Base-by-base conservation (phyloP, 306 rosid genomes). In the Ziziphus jujuba region DNA sequence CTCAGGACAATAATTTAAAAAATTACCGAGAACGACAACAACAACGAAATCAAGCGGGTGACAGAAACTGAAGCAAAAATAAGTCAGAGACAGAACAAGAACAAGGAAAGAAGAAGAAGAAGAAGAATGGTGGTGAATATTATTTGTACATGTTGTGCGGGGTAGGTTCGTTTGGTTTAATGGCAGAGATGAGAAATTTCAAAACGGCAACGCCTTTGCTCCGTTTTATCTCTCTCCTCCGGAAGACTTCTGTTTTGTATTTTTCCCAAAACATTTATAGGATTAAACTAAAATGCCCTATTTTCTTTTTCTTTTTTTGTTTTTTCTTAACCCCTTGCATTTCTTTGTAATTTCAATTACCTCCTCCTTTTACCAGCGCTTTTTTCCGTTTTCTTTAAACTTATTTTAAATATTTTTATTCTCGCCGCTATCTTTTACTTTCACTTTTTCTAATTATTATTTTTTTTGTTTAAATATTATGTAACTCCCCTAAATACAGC, bases 121-220 rank as follows among this genome's bases (percentile, higher is more conserved):
- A 3, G 21, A 50, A 16, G 69, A 50, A 23, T 63, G 56, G 51
- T 55, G 45, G 36, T 21, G 17, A 69, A 58, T 58, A 64, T 56
- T 9, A 28, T 45, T 49, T 15, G n/a, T 20, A 34, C 20, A n/a
- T 31, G 51, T 53, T 40, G 54, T 75, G 34, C 52, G 55, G 34
- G 34, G 59, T n/a, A 20, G 50, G 22, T 24, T 17, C 0, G 5
- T 45, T n/a, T 13, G n/a, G 3, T 55, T 13, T 45, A 20, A 36
- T 12, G 10, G 51, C 38, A 23, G 12, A 22, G 11, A n/a, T n/a
- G n/a, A n/a, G n/a, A n/a, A 3, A 35, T 5, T 38, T 34, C 43
- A 63, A 76, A 63, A 77, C 69, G 65, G 22, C 76, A 47, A 70
- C 68, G 72, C 6, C 67, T 44, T 65, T 22, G 4, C 24, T 17